Evolutionary conservation across 2,329 filamentous ascomycete genomes (phyloP).

Genomic region (Basipetospora sp.): DNA sequence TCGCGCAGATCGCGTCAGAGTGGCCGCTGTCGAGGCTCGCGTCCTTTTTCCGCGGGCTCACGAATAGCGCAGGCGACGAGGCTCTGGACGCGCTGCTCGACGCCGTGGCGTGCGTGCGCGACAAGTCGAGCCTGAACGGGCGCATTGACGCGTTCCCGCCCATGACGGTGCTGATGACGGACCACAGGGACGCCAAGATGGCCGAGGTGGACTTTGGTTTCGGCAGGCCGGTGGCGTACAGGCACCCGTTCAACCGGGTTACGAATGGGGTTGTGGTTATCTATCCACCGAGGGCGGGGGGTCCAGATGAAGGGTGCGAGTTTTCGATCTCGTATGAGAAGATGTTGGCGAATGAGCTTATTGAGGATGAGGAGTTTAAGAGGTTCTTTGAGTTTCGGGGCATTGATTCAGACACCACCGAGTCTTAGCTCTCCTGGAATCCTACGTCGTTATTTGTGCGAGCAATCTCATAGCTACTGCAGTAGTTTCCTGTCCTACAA

Average conservation of each 20-base stretch:
- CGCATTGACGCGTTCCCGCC: conserved; percentile 22
- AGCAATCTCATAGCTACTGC: too few relatives aligned
- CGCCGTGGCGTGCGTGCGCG: conserved; percentile 19
- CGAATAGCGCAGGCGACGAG: conserved; percentile 19
- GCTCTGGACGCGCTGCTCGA: conserved; percentile 16
- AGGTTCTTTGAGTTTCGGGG: conserved; percentile 24
- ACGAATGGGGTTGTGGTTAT: conserved; percentile 15
- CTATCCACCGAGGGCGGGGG: conserved; percentile 17
- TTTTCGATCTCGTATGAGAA: conserved; percentile 22
- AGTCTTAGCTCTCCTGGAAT: too few relatives aligned
- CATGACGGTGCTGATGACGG: conserved; percentile 20
- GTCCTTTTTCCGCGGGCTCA: conserved; percentile 22
- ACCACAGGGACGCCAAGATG: conserved; percentile 20
- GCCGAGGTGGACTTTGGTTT: conserved; percentile 22
- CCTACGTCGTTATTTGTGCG: too few relatives aligned
- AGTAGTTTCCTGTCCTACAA: too few relatives aligned
- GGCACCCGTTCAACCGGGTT: conserved; percentile 18
- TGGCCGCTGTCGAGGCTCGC: conserved; percentile 21
- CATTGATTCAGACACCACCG: conserved; percentile 12
- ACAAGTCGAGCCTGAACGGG: conserved; percentile 21
- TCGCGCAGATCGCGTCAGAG: conserved; percentile 20
- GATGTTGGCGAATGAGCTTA: conserved; percentile 15
- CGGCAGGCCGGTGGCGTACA: conserved; percentile 17
- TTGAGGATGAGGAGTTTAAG: conserved; percentile 21
- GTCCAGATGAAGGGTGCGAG: conserved; percentile 21